Evolutionary conservation across 305 asterid species (phyloP).

Genomic region (Plantago lanceolata): DNA sequence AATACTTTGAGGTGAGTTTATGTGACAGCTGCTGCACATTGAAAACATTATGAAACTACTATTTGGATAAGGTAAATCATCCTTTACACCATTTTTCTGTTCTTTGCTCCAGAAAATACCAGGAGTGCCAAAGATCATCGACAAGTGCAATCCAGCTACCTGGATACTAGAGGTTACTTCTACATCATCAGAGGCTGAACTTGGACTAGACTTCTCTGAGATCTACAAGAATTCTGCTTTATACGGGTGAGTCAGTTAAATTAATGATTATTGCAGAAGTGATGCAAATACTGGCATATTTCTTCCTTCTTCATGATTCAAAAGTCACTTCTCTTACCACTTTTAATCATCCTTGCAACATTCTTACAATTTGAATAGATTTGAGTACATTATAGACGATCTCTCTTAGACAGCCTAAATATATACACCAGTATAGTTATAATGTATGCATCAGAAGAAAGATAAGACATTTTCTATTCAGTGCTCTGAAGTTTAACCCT

Average conservation of each 20-base stretch:
- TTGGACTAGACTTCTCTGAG: conserved; percentile 45
- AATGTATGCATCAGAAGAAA: not conserved
- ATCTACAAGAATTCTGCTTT: conserved; percentile 39
- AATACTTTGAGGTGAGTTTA: conserved; percentile 52
- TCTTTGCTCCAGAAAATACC: conserved; percentile 30
- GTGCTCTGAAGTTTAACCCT: not conserved
- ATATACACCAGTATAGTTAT: too few relatives aligned
- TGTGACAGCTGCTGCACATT: not conserved
- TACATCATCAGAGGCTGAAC: conserved; percentile 40
- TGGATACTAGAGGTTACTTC: conserved; percentile 58
- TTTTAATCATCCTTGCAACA: not conserved
- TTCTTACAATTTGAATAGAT: not conserved
- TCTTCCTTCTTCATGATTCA: not conserved
- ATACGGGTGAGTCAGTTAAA: conserved; percentile 36
- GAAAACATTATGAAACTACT: not conserved
- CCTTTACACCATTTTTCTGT: not conserved
- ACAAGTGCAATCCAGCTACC: conserved; percentile 55
- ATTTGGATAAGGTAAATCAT: not conserved
- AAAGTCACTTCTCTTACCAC: not conserved
- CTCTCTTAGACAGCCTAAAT: too few relatives aligned
- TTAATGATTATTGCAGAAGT: not conserved
- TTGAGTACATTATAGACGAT: too few relatives aligned
- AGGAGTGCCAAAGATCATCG: conserved; percentile 42
- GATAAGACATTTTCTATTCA: not conserved
- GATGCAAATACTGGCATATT: not conserved